Conservation (phyloP, 495 filamentous ascomycete genomes). For the Penicillium argentinense region DNA sequence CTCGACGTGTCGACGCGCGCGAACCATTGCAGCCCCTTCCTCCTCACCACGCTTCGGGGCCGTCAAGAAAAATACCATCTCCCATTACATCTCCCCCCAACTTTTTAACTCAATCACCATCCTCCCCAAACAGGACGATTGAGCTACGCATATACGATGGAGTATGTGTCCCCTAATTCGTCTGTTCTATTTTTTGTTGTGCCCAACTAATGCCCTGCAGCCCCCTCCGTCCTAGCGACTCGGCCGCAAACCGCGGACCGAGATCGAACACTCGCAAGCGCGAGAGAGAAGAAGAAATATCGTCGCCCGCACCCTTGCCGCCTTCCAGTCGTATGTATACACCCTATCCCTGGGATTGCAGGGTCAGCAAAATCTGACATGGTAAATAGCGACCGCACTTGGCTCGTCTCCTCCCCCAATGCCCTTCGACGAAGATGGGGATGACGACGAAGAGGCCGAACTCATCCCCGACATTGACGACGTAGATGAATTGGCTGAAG, state of each 20-base stretch:
- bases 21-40: constrained; percentile 12
- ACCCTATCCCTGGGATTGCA: constrained; percentile 18
- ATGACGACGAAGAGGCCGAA: constrained; percentile 72
- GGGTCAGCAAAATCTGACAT: constrained; percentile 22
- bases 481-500: constrained; percentile 93
- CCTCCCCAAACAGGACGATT: constrained; percentile 5
- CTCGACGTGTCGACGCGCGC: constrained; percentile 26
- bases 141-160: constrained; percentile 34
- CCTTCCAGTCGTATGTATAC: constrained; percentile 67
- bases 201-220: constrained; percentile 37
- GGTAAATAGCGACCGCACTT: constrained; percentile 22
- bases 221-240: constrained; percentile 79
- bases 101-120: constrained; percentile 1
- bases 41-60: constrained; percentile 10
- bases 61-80: constrained; percentile 8
- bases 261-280: constrained; percentile 72
- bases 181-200: constrained; percentile 6
- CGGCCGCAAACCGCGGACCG: constrained; percentile 80
- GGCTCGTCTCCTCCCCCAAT: constrained; percentile 51
- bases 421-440: constrained; percentile 64
- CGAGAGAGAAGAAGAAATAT: constrained; percentile 76
- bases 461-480: constrained; percentile 85
- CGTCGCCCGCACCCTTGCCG: constrained; percentile 61
- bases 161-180: constrained; percentile 36
- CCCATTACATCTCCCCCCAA: neutral